A percentile compares a stretch with the other conserved stretches of the same genome.
phyloP scores from a whole-genome alignment of 192 early-diverging fungal species.

The Coemansia furcata region DNA sequence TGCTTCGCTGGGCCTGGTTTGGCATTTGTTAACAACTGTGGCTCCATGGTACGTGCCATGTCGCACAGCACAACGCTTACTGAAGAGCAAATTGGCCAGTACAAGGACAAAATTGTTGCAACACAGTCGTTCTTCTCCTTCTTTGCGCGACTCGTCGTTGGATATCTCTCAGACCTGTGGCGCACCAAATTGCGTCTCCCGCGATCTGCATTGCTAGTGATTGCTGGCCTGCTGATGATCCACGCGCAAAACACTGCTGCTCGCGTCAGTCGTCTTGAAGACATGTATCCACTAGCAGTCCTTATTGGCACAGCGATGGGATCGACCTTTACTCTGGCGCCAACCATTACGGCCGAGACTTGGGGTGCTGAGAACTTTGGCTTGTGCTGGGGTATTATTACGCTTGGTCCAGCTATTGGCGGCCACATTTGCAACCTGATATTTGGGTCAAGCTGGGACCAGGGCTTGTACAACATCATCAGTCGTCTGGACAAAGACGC shows the following conservation, averaged over 20 bases:
- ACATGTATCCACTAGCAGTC: slow-evolving; percentile 36
- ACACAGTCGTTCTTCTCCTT: slow-evolving; percentile 55
- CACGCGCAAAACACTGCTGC: slow-evolving; percentile 36
- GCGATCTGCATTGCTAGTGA: slow-evolving; percentile 33
- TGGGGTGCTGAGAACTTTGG: slow-evolving; percentile 56
- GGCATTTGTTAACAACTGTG: slow-evolving; percentile 55
- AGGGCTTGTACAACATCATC: slow-evolving; percentile 23
- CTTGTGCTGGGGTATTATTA: slow-evolving; percentile 59
- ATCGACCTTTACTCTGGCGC: slow-evolving; percentile 46
- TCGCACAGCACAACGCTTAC: slow-evolving; percentile 24
- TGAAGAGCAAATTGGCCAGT: slow-evolving; percentile 36
- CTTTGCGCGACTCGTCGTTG: slow-evolving; percentile 30
- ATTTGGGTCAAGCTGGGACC: slow-evolving; percentile 61
- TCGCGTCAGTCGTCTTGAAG: slow-evolving; percentile 15
- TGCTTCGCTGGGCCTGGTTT: slow-evolving; percentile 46
- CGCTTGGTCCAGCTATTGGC: slow-evolving; percentile 60
- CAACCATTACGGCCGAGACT: slow-evolving; percentile 49
- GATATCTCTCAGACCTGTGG: slow-evolving; percentile 49
- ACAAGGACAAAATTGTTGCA: slow-evolving; percentile 49
- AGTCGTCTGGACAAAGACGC: slow-evolving; percentile 7
- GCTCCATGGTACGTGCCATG: slow-evolving; percentile 50
- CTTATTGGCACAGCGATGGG: slow-evolving; percentile 49
- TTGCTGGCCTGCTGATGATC: slow-evolving; percentile 35
- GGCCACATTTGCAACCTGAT: slow-evolving; percentile 63
- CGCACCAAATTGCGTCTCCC: slow-evolving; percentile 43